Base-by-base conservation (phyloP, 2,329 filamentous ascomycete species). In the Ophiostoma sp. region DNA sequence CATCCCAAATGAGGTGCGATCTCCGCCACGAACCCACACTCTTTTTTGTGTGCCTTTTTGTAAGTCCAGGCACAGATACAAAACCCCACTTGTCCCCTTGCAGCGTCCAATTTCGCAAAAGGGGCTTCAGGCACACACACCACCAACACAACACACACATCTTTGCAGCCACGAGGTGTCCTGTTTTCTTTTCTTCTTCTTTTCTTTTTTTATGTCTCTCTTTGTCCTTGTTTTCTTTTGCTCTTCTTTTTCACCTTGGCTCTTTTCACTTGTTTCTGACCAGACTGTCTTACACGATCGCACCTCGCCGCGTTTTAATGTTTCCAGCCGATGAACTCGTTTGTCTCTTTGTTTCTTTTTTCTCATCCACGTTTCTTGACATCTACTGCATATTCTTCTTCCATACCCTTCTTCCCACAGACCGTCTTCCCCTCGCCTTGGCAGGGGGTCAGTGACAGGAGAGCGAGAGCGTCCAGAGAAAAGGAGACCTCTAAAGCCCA, bases 81-180 rank as follows among this genome's bases (percentile, higher is more conserved):
- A 69, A 52, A 33, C 48, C 50, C 68, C 69, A 59, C 69, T 45
- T 45, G 15, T 70, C 50, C 69, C 69, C 69, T 70, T 70, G 69
- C 52, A 70, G 68, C 31, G 48, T 45, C 52, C 52, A 70, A 70
- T 70, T 70, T 70, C 69, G 52, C 22, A 61, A 59, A 61, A 59
- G 69, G 69, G 39, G 69, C 31, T 68, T 55, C 66, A 69, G 19
- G 45, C 66, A 69, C 66, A 36, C 28, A 50, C 45, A 36, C 3
- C 17, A 31, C 22, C 61, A 66, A 48, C 22, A 68, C 15, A 15
- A 22, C 12, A 36, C 28, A 36, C 28, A 63, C 33, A 15, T 33
- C 63, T 17, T 17, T 31, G 39, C 22, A 45, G 25, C 17, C 42
- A 69, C 25, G 64, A 69, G 25, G 11, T 22, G 19, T 42, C n/a